Evolutionary conservation across 805 yeast species (phyloP).

Genomic region (Kuraishia capsulata): DNA sequence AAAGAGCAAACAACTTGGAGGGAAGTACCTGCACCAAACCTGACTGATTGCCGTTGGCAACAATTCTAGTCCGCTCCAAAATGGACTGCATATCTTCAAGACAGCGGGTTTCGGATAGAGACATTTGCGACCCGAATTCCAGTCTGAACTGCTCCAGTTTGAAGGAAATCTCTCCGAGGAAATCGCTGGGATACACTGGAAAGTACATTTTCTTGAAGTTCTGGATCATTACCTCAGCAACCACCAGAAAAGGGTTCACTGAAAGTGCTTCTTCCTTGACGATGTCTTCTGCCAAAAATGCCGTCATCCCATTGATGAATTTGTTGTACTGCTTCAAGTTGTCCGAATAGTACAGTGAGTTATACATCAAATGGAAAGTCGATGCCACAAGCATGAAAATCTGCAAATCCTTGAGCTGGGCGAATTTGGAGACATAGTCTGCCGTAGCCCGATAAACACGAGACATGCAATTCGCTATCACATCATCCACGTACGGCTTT

Average conservation of each 20-base stretch:
- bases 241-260: slow-evolving; percentile 4
- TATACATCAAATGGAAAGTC: slow-evolving; percentile 3
- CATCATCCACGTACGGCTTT: background rate
- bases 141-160: slow-evolving; percentile 6
- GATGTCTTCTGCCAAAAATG: slow-evolving; percentile 9
- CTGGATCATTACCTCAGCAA: slow-evolving; percentile 9
- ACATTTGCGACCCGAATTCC: slow-evolving; percentile 1
- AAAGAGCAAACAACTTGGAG: background rate
- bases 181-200: slow-evolving; percentile 8
- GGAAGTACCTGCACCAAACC: background rate
- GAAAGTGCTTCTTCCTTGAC: background rate
- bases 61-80: background rate
- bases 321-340: slow-evolving; percentile 5
- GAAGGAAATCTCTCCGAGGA: slow-evolving; percentile 8
- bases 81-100: background rate
- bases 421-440: background rate
- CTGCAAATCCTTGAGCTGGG: background rate
- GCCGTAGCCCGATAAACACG: background rate
- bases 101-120: slow-evolving; percentile 5
- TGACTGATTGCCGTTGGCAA: background rate
- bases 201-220: slow-evolving; percentile 9
- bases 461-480: background rate
- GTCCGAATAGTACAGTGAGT: slow-evolving; percentile 7
- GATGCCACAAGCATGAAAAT: background rate
- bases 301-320: slow-evolving; percentile 11